Conservation (phyloP, 2,329 filamentous ascomycete species). For the Mycosphaerella sp. region DNA sequence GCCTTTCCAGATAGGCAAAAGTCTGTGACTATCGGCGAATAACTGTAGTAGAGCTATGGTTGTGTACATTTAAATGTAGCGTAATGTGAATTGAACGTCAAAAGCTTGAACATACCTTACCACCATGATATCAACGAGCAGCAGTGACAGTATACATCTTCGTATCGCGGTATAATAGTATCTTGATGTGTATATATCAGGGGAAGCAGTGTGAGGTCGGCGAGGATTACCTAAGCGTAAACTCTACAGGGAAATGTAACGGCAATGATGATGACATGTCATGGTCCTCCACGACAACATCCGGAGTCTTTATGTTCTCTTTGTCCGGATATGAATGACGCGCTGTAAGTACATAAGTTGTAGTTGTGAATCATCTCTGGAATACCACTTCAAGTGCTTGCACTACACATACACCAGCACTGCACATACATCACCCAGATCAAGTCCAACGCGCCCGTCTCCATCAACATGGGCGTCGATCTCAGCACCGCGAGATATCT, state of each 20-base stretch:
- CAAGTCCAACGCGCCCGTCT: not conserved
- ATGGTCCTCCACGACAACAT: conserved; percentile 4
- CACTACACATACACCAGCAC: not conserved
- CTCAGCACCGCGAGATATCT: conserved; percentile 51
- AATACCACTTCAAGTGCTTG: not conserved
- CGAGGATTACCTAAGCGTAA: not conserved
- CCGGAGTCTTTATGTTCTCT: not conserved
- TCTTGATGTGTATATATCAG: not conserved
- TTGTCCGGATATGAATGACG: not conserved
- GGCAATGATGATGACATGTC: conserved; percentile 10
- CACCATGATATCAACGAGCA: too few species aligned
- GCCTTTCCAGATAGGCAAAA: conserved; percentile 14
- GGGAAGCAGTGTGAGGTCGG: not conserved
- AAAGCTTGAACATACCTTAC: too few species aligned
- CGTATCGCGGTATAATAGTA: too few species aligned
- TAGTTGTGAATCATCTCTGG: not conserved
- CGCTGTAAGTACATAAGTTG: not conserved
- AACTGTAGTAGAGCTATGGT: too few species aligned
- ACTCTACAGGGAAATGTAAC: conserved; percentile 5
- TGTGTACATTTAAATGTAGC: too few species aligned
- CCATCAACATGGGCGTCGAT: conserved; percentile 46
- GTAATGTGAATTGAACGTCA: conserved; percentile 5
- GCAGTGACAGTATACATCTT: too few species aligned
- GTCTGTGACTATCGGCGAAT: conserved; percentile 20
- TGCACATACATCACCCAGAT: not conserved